Evolutionary conservation across 1,139 yeast species (phyloP).

Genomic region (Pichia sorboxylosa): DNA sequence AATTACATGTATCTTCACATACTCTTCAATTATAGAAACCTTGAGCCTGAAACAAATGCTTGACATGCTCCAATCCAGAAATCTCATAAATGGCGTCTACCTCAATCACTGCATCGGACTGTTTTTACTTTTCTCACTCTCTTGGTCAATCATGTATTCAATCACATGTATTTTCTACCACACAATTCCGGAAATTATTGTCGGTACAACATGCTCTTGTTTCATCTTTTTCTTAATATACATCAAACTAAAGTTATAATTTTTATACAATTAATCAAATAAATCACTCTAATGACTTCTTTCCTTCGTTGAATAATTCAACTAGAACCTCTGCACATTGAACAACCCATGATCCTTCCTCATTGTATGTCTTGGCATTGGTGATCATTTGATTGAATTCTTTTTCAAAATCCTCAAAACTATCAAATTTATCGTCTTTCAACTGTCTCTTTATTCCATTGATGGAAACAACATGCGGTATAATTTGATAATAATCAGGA

Average conservation of each 20-base stretch:
- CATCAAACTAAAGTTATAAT: conserved; percentile 8
- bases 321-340: conserved; percentile 67
- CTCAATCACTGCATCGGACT: background rate
- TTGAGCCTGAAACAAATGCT: conserved; percentile 12
- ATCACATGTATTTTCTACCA: conserved; percentile 56
- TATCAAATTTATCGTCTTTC: conserved; percentile 38
- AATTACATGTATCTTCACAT: conserved; percentile 37
- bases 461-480: conserved; percentile 72
- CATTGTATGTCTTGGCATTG: conserved; percentile 81
- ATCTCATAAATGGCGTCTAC: background rate
- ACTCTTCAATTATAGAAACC: conserved; percentile 31
- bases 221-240: conserved; percentile 30
- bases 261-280: background rate
- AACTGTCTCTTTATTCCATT: conserved; percentile 56
- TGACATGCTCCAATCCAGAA: background rate
- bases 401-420: conserved; percentile 49
- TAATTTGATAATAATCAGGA: conserved; percentile 79
- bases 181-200: conserved; percentile 41
- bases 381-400: conserved; percentile 70
- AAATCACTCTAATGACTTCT: conserved; percentile 7
- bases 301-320: conserved; percentile 15
- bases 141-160: conserved; percentile 25
- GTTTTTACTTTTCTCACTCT: background rate
- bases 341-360: conserved; percentile 76
- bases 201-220: conserved; percentile 40